Evolutionary conservation across 345 rosid species (phyloP), one percentile per base, ranked within the genome.

Genomic region (Rhodamnia argentea): DNA sequence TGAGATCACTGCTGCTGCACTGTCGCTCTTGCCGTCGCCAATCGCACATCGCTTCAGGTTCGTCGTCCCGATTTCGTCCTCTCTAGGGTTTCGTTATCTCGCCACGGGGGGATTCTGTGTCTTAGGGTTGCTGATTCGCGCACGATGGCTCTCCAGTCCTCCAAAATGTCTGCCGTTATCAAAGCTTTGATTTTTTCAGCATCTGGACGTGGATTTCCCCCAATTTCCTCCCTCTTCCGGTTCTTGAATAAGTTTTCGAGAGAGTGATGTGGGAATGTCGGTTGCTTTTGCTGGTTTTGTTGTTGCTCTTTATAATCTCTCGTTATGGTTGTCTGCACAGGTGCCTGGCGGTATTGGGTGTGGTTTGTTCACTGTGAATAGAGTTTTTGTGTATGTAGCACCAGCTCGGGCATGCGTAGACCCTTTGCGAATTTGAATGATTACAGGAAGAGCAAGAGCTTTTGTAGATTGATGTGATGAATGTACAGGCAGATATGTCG

Each of bases 401-500:
- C 81, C 47, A 10, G 81, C 47, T 70, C 14, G 47, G 81, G 81
- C 81, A 70, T 70, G 81, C 81, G 26, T 70, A 50, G 32, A 26
- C 32, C 83, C 54, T 82, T 24, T 52, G 52, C 32, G 55, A 82
- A 82, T 47, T 82, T 70, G 81, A 70, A 37, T 37, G 47, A 20
- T 70, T 70, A 70, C 14, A 5, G 83, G 83, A 82, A 82, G 40
- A 82, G 83, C 7, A 55, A 82, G 83, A n/a, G 83, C 56, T 82
- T 82, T 82, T 47, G 55, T 82, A 24, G 52, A 82, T 50, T 70
- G 81, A 70, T 12, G 47, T 4, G 85, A 87, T 89, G 91, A 88
- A 91, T 85, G 87, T 87, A 83, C 91, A 86, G 87, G 87, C 92
- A 22, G 92, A 87, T 87, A 82, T 92, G 87, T 90, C 92, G 54